These are phyloP conservation scores for Antitrichia curtipendula DNA, from an alignment of 225 moss, liverwort and hornwort genomes.

Conservation along the genomic window DNA sequence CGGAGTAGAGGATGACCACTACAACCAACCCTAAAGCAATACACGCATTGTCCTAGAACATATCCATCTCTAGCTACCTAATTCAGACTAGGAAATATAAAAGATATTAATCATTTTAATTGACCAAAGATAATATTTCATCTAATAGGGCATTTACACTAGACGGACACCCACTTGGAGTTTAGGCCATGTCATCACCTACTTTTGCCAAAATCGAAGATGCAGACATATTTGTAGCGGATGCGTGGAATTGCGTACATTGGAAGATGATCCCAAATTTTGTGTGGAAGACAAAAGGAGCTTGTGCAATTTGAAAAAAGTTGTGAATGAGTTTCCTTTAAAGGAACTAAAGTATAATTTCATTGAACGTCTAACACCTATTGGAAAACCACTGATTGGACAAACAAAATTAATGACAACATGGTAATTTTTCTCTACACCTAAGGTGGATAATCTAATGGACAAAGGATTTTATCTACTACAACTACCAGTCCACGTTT, in stretches of 20 bases:
- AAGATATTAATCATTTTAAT: neutral
- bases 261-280: rapidly evolving
- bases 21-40: rapidly evolving
- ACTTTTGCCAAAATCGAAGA: neutral
- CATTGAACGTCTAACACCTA: rapidly evolving
- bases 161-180: rapidly evolving
- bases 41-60: rapidly evolving
- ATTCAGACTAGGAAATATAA: rapidly evolving
- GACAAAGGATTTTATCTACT: too few relatives aligned
- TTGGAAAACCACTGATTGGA: neutral
- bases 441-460: too few relatives aligned
- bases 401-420: neutral
- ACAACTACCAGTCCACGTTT: rapidly evolving
- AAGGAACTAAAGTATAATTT: neutral
- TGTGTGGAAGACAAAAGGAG: neutral
- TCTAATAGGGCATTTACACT: rapidly evolving
- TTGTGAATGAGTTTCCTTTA: rapidly evolving
- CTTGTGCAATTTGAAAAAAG: neutral
- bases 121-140: neutral
- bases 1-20: rapidly evolving
- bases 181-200: neutral
- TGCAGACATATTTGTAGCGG: neutral
- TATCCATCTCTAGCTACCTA: rapidly evolving
- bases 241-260: neutral
- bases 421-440: too few relatives aligned